Evolutionary conservation across 2,329 filamentous ascomycete species (phyloP).

Genomic region (Aspergillus ibericus): DNA sequence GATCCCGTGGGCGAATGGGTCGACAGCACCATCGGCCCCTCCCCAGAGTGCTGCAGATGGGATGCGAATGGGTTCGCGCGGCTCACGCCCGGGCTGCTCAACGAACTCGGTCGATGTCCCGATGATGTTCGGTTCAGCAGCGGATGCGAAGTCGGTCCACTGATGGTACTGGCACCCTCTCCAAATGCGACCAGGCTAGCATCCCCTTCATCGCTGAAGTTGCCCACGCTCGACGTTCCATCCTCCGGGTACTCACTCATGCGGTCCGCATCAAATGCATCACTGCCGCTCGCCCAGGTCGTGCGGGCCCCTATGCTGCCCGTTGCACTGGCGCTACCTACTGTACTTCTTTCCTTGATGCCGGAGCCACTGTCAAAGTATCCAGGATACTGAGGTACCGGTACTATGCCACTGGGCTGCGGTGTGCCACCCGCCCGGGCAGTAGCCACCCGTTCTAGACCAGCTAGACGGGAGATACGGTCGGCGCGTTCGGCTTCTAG

Average conservation of each 20-base stretch:
- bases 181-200: constrained; percentile 88
- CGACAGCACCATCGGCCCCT: constrained; percentile 43
- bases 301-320: constrained; percentile 66
- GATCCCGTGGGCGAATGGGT: constrained; percentile 37
- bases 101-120: constrained; percentile 40
- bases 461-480: constrained; percentile 89
- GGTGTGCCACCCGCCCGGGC: constrained; percentile 55
- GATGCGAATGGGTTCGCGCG: constrained; percentile 31
- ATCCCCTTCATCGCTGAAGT: constrained; percentile 81
- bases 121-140: constrained; percentile 43
- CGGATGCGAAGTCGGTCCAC: constrained; percentile 69
- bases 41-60: constrained; percentile 32
- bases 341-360: constrained; percentile 80
- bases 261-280: constrained; percentile 57
- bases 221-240: constrained; percentile 65
- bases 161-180: constrained; percentile 84
- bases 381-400: constrained; percentile 53
- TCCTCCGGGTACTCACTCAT: constrained; percentile 68
- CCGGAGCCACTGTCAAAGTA: constrained; percentile 79
- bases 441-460: constrained; percentile 85
- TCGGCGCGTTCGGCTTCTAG: constrained; percentile 91
- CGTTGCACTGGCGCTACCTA: constrained; percentile 86
- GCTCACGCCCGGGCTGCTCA: constrained; percentile 39
- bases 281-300: constrained; percentile 67
- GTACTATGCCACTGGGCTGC: constrained; percentile 34